Evolutionary conservation across 768 basidiomycete species (phyloP).

Genomic region (Serendipita sp.): DNA sequence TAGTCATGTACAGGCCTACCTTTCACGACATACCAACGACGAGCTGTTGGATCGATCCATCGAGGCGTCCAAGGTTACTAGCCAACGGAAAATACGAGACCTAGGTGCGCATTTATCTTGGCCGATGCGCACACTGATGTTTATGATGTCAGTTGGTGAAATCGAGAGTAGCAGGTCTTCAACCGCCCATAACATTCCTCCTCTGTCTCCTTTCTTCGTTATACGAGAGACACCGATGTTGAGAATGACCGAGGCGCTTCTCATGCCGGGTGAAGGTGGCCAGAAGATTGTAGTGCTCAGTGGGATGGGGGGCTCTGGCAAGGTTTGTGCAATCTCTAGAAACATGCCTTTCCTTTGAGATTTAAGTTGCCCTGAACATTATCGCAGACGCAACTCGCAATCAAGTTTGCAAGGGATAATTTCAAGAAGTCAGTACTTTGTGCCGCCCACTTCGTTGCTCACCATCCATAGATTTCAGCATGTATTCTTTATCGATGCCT

Average conservation of each 20-base stretch:
- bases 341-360: too few species aligned
- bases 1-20: background rate
- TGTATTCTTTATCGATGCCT: background rate
- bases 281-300: background rate
- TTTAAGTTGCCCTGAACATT: too few species aligned
- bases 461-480: background rate
- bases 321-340: background rate
- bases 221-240: background rate
- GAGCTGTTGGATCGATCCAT: background rate
- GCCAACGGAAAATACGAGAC: background rate
- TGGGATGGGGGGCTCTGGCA: background rate
- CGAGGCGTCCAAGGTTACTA: background rate
- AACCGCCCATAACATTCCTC: background rate
- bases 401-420: background rate
- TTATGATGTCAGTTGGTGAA: background rate
- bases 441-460: background rate
- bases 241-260: background rate
- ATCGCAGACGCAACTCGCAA: background rate
- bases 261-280: background rate
- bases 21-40: background rate
- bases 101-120: background rate
- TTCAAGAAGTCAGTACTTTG: background rate
- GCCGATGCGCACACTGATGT: background rate
- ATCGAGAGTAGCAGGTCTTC: background rate
- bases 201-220: conserved; percentile 1